Base-by-base conservation (phyloP, 306 rosid species). In the Trifolium dubium region DNA sequence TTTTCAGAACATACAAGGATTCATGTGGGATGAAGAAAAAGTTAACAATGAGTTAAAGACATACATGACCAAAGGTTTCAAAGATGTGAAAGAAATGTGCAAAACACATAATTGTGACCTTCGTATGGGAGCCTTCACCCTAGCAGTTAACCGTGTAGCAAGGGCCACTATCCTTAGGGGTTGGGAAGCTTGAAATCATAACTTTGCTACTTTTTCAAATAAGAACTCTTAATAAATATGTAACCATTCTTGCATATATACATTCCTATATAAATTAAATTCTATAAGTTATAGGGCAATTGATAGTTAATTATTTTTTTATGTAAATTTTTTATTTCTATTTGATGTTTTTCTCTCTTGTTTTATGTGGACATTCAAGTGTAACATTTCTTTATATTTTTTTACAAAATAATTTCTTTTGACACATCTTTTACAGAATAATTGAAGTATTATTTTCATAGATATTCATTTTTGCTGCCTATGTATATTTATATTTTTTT, bases 81-180 rank as follows among this genome's bases (percentile, higher is more conserved):
- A 87, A 77, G 85, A 89, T 81, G 89, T 94, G 62, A 94, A 89
- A 85, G 89, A 88, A 5, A 94, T 91, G 96, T 94, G 98, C 83
- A 78, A 81, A 71, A 83, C 92, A 1, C 91, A 91, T 62, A 79
- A 79, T 1, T 94, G 98, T 46, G 92, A 89, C 58, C 90, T 91
- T 63, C 90, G 97, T 5, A 94, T 94, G 98, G 98, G 98, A 54
- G 98, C 97, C 41, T 94, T 94, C 76, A 91, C 91, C n/a, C 92
- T 91, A 0, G 98, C 85, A 15, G 96, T 91, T 60, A 88, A 87
- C 63, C 94, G 98, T 39, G 98, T 94, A 10, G 96, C 98, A 11
- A 55, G 97, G 23, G 96, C 98, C 5, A 88, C 98, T 6, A 74
- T 87, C 46, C 95, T 94, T 35, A 85, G 98, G 71, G 98, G 98